These are phyloP conservation scores for Aureobasidium subglaciale DNA, from an alignment of 2,329 filamentous ascomycete species.

Conservation along the genomic window DNA sequence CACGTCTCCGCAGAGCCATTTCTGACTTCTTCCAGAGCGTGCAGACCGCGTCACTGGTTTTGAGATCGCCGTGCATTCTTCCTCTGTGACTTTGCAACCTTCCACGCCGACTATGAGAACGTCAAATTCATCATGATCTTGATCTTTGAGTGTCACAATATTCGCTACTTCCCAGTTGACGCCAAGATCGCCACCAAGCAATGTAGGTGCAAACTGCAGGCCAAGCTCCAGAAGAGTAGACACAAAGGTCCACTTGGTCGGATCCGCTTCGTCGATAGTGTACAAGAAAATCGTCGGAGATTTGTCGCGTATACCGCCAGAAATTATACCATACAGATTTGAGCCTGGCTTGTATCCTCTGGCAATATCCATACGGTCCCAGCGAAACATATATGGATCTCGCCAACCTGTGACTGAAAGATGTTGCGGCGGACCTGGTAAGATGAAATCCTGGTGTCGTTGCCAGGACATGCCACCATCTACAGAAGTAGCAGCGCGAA, in stretches of 20 bases:
- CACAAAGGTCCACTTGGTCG: constrained; percentile 40
- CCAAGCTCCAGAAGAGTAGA: constrained; percentile 38
- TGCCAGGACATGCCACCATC: constrained; percentile 34
- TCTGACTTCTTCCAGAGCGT: not conserved
- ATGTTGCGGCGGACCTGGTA: constrained; percentile 29
- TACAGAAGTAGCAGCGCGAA: constrained; percentile 33
- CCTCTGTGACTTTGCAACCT: not conserved
- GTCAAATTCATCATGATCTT: constrained; percentile 19
- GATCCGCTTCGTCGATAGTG: constrained; percentile 32
- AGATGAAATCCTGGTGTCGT: constrained; percentile 33
- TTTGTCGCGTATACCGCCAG: constrained; percentile 38
- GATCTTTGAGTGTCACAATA: constrained; percentile 36
- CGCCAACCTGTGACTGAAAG: constrained; percentile 36
- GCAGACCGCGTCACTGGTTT: not conserved
- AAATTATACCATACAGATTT: constrained; percentile 42
- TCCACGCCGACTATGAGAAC: constrained; percentile 2
- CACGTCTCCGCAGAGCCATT: not conserved
- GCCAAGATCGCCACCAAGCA: constrained; percentile 45
- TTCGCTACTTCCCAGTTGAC: constrained; percentile 48
- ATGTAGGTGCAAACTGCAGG: constrained; percentile 32
- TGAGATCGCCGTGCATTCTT: no score
- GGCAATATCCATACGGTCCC: constrained; percentile 23
- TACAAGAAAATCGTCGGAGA: constrained; percentile 45
- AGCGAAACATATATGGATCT: constrained; percentile 34
- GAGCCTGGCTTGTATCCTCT: constrained; percentile 17